Evolutionary conservation across 2,329 filamentous ascomycete species (phyloP).

Genomic region (Raffaelea arxii): DNA sequence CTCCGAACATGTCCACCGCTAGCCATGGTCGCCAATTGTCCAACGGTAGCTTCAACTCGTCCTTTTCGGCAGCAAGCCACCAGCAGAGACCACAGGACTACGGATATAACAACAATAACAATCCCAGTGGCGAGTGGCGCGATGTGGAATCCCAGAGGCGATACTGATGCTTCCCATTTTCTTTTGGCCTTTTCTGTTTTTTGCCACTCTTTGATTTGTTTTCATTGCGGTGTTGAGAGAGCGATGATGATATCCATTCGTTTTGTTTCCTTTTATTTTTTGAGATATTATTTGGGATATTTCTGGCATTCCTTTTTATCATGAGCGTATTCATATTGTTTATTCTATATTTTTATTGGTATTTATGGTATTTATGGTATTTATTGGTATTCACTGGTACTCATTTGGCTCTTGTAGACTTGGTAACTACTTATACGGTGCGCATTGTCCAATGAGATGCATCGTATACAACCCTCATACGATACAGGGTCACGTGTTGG

Average conservation of each 20-base stretch:
- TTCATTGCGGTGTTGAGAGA: neutral
- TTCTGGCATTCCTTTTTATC: neutral
- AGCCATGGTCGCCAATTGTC: conserved; percentile 9
- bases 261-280: too few relatives aligned
- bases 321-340: too few relatives aligned
- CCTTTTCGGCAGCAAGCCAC: neutral
- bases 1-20: conserved; percentile 12
- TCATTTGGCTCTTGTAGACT: too few relatives aligned
- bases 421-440: too few relatives aligned
- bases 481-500: neutral
- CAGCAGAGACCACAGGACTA: neutral
- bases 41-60: conserved; percentile 11
- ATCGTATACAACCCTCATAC: neutral
- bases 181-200: neutral
- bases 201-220: neutral
- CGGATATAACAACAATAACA: conserved; percentile 4
- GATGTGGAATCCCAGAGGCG: conserved; percentile 14
- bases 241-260: too few relatives aligned
- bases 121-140: conserved; percentile 10
- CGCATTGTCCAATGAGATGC: conserved; percentile 3
- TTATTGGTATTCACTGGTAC: too few relatives aligned
- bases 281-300: neutral
- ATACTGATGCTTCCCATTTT: conserved; percentile 9
- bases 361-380: neutral
- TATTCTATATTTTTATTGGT: neutral